Evolutionary conservation across 495 filamentous ascomycete genomes (phyloP), one percentile per base, ranked within the genome.

Genomic region (Penicillium samsonianum): DNA sequence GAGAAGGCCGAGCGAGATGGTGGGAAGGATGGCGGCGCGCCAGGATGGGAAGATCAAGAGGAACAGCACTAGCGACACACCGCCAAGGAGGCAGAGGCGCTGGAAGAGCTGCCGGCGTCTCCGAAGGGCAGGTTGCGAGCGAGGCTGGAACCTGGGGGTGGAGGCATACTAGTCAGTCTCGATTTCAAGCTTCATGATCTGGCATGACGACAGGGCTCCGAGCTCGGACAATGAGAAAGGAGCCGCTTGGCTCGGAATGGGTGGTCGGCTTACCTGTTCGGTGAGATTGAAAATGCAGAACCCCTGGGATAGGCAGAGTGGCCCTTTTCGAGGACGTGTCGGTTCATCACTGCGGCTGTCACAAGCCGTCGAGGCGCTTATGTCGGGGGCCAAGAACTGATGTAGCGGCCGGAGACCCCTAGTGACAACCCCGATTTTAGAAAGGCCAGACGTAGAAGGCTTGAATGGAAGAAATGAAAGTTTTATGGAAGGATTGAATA

Each of bases 231-330:
- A 58, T 30, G 23, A 49, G 50, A 51, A 35, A 33, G 51, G 58
- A 40, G 56, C 19, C 38, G 33, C 49, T 44, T 26, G 12, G 16
- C 25, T 38, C n/a, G 16, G 16, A 55, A 31, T 37, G 26, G n/a
- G 16, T 38, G 41, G 57, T 17, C 26, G 23, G 22, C 42, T 61
- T 82, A 96, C 91, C 89, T 87, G 68, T 96, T 90, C 62, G 92
- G 90, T 60, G 91, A 90, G 66, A 96, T 91, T 57, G 90, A 90
- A 68, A 96, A 94, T 44, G 86, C 88, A 57, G 80, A 77, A 38
- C 77, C 77, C 48, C 77, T 77, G 51, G 83, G 79, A 72, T 88
- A 88, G 68, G 87, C 84, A 59, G 76, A 70, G 56, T 90, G 84
- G 68, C 90, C 91, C 77, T 92, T 96, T 28, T 84, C 81, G 72